phyloP scores from a whole-genome alignment of 306 rosid species.

The Gleditsia sinensis region DNA sequence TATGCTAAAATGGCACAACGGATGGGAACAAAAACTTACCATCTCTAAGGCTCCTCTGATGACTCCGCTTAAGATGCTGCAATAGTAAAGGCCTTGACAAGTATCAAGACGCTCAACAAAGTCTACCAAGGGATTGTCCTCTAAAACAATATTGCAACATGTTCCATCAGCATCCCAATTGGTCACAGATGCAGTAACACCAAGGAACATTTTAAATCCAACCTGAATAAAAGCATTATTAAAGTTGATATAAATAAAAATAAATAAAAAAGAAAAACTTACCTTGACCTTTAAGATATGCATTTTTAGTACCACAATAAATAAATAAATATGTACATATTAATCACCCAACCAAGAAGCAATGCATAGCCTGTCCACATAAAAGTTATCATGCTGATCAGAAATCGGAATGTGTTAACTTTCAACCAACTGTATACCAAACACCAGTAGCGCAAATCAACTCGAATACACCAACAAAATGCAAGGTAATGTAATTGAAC shows the following conservation, averaged over 20 bases:
- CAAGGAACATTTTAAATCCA: slow-evolving; percentile 95
- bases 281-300: slow-evolving; percentile 1
- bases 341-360: not conserved
- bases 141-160: slow-evolving; percentile 86
- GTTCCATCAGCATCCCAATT: slow-evolving; percentile 97
- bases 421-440: not conserved
- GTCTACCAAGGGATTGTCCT: slow-evolving; percentile 96
- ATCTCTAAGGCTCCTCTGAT: slow-evolving; percentile 95
- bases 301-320: slow-evolving; percentile 9
- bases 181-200: slow-evolving; percentile 87
- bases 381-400: not conserved
- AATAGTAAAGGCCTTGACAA: slow-evolving; percentile 92
- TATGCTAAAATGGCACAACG: slow-evolving; percentile 3
- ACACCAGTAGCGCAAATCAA: not conserved
- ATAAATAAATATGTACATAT: not conserved
- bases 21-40: slow-evolving; percentile 56
- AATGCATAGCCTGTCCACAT: not conserved
- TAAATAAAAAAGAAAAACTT: not conserved
- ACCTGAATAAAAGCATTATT: slow-evolving; percentile 54
- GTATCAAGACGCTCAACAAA: slow-evolving; percentile 94
- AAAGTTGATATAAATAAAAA: not conserved
- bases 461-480: not conserved
- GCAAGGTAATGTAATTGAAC: not conserved
- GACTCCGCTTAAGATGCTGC: slow-evolving; percentile 94
- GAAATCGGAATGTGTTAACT: not conserved